These are phyloP conservation scores for Albifimbria verrucaria DNA, from an alignment of 2,329 filamentous ascomycete species.

Conservation along the genomic window DNA sequence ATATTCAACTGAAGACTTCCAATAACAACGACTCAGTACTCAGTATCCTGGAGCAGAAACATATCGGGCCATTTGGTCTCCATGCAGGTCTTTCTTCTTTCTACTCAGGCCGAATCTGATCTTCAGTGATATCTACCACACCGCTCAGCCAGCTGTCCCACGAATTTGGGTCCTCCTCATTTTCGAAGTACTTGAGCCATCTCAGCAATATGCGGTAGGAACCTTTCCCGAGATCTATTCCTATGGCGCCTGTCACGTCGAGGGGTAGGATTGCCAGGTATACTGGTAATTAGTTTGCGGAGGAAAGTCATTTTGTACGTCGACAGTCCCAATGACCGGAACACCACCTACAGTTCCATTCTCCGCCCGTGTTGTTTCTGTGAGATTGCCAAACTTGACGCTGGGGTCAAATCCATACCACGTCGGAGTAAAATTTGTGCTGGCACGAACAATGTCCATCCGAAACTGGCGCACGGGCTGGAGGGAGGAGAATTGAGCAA, in stretches of 20 bases:
- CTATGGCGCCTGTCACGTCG: not conserved
- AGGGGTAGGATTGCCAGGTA: not conserved
- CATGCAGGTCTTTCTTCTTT: too few relatives aligned
- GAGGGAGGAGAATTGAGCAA: not conserved
- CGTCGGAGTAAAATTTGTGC: not conserved
- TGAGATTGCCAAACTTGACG: not conserved
- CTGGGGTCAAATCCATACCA: not conserved
- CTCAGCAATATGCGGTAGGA: conserved; percentile 15
- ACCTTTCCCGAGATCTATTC: conserved; percentile 10
- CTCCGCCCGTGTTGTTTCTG: not conserved
- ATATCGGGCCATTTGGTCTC: too few relatives aligned
- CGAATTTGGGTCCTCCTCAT: conserved; percentile 4
- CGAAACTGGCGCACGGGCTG: not conserved
- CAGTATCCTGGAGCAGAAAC: too few relatives aligned
- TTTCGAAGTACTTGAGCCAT: conserved; percentile 11
- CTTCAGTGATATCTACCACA: not conserved
- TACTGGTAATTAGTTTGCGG: not conserved
- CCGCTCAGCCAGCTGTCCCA: conserved; percentile 4
- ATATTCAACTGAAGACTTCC: too few relatives aligned
- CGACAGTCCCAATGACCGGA: not conserved
- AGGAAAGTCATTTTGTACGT: not conserved
- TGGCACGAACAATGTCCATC: not conserved
- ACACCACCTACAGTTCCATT: not conserved
- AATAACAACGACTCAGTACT: too few relatives aligned
- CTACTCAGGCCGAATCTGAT: not conserved